Evolutionary conservation across 345 rosid genomes (phyloP), one percentile per base, ranked within the genome.

Genomic region (Rhizophora apiculata): DNA sequence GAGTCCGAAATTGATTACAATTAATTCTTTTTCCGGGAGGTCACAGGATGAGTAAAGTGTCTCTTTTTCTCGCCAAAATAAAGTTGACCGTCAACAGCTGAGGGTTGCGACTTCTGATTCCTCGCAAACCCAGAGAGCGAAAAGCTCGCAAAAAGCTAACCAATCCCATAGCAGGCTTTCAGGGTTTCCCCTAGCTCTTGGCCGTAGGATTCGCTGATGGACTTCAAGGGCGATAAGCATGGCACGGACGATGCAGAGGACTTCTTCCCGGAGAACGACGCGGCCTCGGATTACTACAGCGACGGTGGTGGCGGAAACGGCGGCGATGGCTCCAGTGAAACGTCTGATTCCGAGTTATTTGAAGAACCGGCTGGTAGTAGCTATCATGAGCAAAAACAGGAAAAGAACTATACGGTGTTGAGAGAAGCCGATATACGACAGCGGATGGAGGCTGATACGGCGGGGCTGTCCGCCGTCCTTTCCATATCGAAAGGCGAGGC

Each of bases 401-500:
- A 51, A 11, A 56, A 56, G 43, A 64, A 46, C 52, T 65, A 54
- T 53, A 27, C 0, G 13, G 60, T 70, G 37, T 62, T 76, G 52
- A 70, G 1, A 5, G 39, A 66, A 60, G 16, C 31, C 21, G 72
- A 76, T 16, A 43, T 76, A 1, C 61, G 62, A 2, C 65, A 32
- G 13, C 65, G 60, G 22, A 66, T 70, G 46, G 64, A 76, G 10
- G 61, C 62, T 11, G 69, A 71, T 7, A 5, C 68, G 31, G 8
- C 18, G 26, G 37, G 34, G 57, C 3, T 76, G 5, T 76, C 76
- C 7, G 9, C 36, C 39, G 59, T 76, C 43, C 72, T 76, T 29
- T 71, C 52, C 16, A 6, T 76, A 22, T 31, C 80, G 27, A 55
- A 56, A 65, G 0, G 21, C 8, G 62, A 71, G 64, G 76, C 80